Evolutionary conservation across 2,329 filamentous ascomycete species (phyloP), one percentile per base, ranked within the genome.

Genomic region (Colletotrichum phormii): DNA sequence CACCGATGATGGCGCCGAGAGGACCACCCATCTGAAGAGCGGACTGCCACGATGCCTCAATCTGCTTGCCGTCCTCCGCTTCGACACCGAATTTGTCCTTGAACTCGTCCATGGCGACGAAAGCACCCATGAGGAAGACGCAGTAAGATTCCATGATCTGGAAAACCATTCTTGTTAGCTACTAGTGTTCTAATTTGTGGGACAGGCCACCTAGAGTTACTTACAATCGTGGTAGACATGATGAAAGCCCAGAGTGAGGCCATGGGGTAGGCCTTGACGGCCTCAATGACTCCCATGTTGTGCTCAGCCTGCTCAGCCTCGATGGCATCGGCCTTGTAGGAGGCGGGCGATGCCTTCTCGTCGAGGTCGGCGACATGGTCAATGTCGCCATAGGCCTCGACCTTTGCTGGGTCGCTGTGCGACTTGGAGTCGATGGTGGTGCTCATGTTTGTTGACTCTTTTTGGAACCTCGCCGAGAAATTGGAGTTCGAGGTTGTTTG

Each of bases 71-170:
- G 0, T 71, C 42, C 1, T 75, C 74, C 3, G 58, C 76, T 22
- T 80, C 79, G 46, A 89, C 80, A 75, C 89, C 89, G 76, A 83
- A 91, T 4, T 82, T 74, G 0, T 82, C 2, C 35, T 76, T 80
- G 81, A 91, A 91, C 18, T 76, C 72, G 26, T 80, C 65, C 8
- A 87, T 83, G 70, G 89, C 89, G 54, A 91, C 80, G 79, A 92
- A 92, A 71, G 88, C 86, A 61, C 87, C 86, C 77, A 88, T 90
- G 26, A 92, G 81, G 83, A 92, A 91, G 74, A 91, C 87, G 79
- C 86, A 86, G 84, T 90, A 92, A 5, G 89, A 88, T 79, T 91
- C 90, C 90, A 92, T 91, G 76, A 90, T 89, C 89, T 91, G 75
- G 75, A 9, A 1, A 6, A 24, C 67, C 24, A 68, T 75, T 54